These are phyloP conservation scores for Grigorovia transvaalensis DNA, from an alignment of 805 yeast genomes.

Conservation along the genomic window DNA sequence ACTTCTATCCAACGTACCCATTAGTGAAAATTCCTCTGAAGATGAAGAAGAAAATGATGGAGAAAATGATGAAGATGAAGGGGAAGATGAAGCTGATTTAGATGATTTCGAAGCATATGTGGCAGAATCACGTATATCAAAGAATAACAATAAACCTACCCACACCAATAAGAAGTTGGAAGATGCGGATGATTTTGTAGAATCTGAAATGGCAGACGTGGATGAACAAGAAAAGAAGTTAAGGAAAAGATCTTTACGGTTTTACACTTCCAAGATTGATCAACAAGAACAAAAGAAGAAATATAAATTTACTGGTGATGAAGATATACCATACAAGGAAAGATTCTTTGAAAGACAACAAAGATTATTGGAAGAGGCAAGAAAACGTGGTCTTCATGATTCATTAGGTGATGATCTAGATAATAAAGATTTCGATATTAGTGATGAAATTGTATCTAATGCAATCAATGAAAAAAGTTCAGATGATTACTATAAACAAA, in stretches of 20 bases:
- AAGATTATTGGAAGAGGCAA: slow-evolving; percentile 77
- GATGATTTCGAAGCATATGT: slow-evolving; percentile 43
- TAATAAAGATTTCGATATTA: slow-evolving; percentile 38
- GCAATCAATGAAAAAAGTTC: slow-evolving; percentile 38
- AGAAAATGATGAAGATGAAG: slow-evolving; percentile 17
- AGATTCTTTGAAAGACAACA: slow-evolving; percentile 85
- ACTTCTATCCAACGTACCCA: slow-evolving; percentile 18
- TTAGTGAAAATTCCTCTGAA: slow-evolving; percentile 14
- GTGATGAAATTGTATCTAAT: slow-evolving; percentile 36
- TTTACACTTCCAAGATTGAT: slow-evolving; percentile 94
- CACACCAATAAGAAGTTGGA: slow-evolving; percentile 5
- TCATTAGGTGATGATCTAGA: slow-evolving; percentile 49
- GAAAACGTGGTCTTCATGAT: slow-evolving; percentile 62
- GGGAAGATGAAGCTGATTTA: slow-evolving; percentile 20
- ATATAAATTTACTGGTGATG: slow-evolving; percentile 65
- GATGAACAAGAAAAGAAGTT: slow-evolving; percentile 80
- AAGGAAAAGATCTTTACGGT: slow-evolving; percentile 73
- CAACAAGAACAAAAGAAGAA: slow-evolving; percentile 59
- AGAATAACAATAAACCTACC: slow-evolving; percentile 25
- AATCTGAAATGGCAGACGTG: slow-evolving; percentile 62
- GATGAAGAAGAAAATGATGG: slow-evolving; percentile 14
- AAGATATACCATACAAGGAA: slow-evolving; percentile 85
- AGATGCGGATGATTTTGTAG: slow-evolving; percentile 48
- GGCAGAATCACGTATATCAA: slow-evolving; percentile 40
- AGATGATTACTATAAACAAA: slow-evolving; percentile 47